Conservation (phyloP, 306 rosid species). For the Dryas alaskensis region DNA sequence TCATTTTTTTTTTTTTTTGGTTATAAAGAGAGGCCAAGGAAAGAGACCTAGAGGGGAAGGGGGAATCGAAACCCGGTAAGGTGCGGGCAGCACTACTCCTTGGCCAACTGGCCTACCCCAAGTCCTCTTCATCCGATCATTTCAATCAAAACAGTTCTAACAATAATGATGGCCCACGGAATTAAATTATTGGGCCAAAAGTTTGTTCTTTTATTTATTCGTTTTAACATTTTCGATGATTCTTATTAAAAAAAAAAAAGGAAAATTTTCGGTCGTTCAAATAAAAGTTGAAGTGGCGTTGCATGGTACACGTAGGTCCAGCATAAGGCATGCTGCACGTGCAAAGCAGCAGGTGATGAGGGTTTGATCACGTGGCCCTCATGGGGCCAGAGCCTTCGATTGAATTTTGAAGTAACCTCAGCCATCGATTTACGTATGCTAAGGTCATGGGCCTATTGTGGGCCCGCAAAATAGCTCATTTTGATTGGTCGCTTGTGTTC, state of each 20-base stretch:
- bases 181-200: too few relatives aligned
- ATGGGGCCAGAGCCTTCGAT: not conserved
- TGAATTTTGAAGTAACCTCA: not conserved
- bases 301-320: not conserved
- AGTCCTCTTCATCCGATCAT: not conserved
- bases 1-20: not conserved
- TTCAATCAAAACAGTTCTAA: not conserved
- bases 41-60: too few relatives aligned
- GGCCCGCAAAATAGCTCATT: too few relatives aligned
- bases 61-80: too few relatives aligned
- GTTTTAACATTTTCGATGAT: too few relatives aligned
- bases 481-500: too few relatives aligned
- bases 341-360: conserved; percentile 7
- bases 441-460: too few relatives aligned
- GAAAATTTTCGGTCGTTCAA: not conserved
- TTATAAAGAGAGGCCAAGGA: too few relatives aligned
- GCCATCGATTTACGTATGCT: not conserved
- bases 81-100: too few relatives aligned
- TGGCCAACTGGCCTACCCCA: too few relatives aligned
- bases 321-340: not conserved
- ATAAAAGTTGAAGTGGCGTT: not conserved
- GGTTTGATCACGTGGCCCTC: conserved; percentile 24
- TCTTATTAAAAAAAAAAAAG: too few relatives aligned
- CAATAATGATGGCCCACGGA: not conserved
- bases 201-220: too few relatives aligned